These are phyloP conservation scores for Cenchrus fungigraminus DNA, from an alignment of 176 grass and related monocot species.

Conservation along the genomic window DNA sequence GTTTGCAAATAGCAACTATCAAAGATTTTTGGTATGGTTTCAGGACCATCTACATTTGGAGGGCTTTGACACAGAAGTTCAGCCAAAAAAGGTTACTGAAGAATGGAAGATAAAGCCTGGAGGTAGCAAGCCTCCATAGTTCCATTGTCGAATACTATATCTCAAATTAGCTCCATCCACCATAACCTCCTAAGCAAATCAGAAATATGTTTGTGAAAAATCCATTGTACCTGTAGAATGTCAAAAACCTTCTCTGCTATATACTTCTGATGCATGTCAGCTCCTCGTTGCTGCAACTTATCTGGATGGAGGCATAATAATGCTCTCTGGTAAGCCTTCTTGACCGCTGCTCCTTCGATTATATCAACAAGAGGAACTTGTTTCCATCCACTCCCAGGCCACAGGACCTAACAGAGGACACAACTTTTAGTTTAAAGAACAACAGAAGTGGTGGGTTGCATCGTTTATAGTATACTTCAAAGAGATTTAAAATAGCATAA, in stretches of 20 bases:
- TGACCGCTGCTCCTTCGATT: conserved; percentile 89
- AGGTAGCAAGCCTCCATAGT: background rate
- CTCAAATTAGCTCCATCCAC: background rate
- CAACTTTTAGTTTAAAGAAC: background rate
- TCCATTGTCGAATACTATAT: background rate
- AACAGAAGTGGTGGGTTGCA: background rate
- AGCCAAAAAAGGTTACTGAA: background rate
- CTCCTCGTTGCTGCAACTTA: conserved; percentile 85
- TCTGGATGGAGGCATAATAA: conserved; percentile 93
- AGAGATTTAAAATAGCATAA: background rate
- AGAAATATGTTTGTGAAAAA: conserved; percentile 29
- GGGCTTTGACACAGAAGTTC: background rate
- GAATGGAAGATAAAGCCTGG: background rate
- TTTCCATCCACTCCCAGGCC: conserved; percentile 92
- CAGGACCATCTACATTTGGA: background rate
- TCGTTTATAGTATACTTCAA: conserved; percentile 18
- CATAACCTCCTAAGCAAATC: background rate
- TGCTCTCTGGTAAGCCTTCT: conserved; percentile 90
- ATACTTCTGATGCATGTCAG: conserved; percentile 76
- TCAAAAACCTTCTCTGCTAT: conserved; percentile 94
- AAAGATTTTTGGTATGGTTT: conserved; percentile 14
- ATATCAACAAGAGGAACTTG: conserved; percentile 83
- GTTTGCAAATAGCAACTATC: background rate
- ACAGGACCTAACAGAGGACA: conserved; percentile 64
- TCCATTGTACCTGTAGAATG: conserved; percentile 88